phyloP scores from a whole-genome alignment of 2,329 filamentous ascomycete species.

The Fusarium acutatum region DNA sequence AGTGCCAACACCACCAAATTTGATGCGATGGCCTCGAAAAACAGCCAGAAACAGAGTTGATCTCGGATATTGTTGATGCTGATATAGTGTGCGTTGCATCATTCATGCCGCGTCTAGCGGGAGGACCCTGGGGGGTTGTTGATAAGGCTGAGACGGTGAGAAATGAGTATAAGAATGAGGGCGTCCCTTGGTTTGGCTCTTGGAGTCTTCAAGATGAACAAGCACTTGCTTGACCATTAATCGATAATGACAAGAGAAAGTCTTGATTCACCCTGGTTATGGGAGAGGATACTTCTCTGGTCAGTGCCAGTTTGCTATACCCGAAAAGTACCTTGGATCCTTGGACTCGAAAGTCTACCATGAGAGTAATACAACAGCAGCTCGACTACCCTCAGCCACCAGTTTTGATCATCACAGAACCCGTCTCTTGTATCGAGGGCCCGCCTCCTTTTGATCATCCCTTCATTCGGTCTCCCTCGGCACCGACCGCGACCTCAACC shows the following conservation, averaged over 20 bases:
- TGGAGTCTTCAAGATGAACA: neutral
- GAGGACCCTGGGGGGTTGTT: neutral
- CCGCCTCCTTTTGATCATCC: conserved; percentile 4
- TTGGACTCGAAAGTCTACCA: neutral
- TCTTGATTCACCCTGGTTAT: neutral
- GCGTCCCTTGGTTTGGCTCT: neutral
- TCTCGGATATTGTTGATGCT: conserved; percentile 1
- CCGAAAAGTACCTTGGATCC: neutral
- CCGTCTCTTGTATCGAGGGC: neutral
- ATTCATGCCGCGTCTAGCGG: conserved; percentile 8
- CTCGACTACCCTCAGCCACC: neutral
- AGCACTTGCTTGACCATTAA: neutral
- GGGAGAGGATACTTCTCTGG: neutral
- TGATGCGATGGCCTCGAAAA: conserved; percentile 1
- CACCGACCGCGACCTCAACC: neutral
- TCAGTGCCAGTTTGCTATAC: neutral
- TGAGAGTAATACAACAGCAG: neutral
- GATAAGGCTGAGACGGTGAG: conserved; percentile 14
- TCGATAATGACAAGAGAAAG: neutral
- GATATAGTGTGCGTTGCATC: conserved; percentile 17
- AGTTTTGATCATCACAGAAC: neutral
- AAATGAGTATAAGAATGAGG: conserved; percentile 31
- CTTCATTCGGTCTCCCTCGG: neutral
- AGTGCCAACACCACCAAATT: conserved; percentile 12
- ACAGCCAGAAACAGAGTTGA: neutral